Evolutionary conservation across 768 basidiomycete genomes (phyloP).

Genomic region (Dendrothele bispora): DNA sequence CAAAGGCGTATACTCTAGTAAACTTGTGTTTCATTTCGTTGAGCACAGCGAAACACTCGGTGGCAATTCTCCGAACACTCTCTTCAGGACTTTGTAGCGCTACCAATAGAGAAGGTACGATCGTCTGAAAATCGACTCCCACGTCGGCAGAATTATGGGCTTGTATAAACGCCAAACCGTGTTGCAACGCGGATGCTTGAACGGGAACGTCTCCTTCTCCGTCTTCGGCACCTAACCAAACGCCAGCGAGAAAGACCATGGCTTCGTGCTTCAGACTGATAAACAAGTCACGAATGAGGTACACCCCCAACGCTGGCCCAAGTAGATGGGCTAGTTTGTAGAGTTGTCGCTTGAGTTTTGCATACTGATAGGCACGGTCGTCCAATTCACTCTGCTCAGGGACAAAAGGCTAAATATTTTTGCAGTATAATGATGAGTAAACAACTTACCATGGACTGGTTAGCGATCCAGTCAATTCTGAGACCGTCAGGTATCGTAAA

Average conservation of each 20-base stretch:
- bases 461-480: neutral
- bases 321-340: constrained; percentile 61
- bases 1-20: constrained; percentile 66
- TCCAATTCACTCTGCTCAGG: constrained; percentile 10
- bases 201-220: constrained; percentile 29
- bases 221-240: constrained; percentile 47
- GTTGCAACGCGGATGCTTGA: constrained; percentile 61
- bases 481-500: constrained; percentile 35
- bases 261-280: constrained; percentile 65
- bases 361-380: constrained; percentile 41
- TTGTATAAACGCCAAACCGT: constrained; percentile 78
- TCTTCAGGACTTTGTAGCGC: constrained; percentile 48
- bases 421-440: neutral
- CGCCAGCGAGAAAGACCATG: constrained; percentile 76
- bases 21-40: constrained; percentile 39
- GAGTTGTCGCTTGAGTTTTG: constrained; percentile 58
- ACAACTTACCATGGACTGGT: neutral
- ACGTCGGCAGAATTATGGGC: constrained; percentile 59
- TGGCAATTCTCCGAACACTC: constrained; percentile 47
- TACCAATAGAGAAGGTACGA: constrained; percentile 70
- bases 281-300: constrained; percentile 45
- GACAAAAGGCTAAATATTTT: neutral
- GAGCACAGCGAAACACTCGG: constrained; percentile 56
- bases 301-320: neutral
- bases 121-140: constrained; percentile 75